These are phyloP conservation scores for Antitrichia curtipendula DNA, from an alignment of 225 moss, liverwort and hornwort species.

Conservation along the genomic window DNA sequence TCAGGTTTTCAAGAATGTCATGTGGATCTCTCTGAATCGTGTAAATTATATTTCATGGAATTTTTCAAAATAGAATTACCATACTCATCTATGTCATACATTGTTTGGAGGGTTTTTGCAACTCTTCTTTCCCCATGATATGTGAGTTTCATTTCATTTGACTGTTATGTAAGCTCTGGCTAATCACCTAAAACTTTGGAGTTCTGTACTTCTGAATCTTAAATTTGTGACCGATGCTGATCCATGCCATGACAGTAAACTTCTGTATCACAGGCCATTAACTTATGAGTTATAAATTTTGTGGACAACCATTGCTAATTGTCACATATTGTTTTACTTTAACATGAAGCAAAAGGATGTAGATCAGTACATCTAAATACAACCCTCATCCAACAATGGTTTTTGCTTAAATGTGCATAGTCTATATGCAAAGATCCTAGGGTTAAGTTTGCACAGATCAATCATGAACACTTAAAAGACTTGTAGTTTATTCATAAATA, in stretches of 20 bases:
- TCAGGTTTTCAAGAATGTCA: not conserved
- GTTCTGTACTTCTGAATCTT: not conserved
- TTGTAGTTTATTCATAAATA: too few relatives aligned
- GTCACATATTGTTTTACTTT: not conserved
- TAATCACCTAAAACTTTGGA: not conserved
- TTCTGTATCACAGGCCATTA: not conserved
- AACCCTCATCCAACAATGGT: not conserved
- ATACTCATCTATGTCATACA: not conserved
- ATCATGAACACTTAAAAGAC: too few relatives aligned
- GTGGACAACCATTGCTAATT: not conserved
- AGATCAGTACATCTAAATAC: too few relatives aligned
- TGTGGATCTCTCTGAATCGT: not conserved
- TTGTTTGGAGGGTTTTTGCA: not conserved
- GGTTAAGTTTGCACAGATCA: not conserved
- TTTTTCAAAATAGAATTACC: not conserved
- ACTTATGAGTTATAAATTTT: too few relatives aligned
- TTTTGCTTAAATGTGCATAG: too few relatives aligned
- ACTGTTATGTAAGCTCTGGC: not conserved
- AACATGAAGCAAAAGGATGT: not conserved
- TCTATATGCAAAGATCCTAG: not conserved
- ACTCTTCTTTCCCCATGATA: not conserved
- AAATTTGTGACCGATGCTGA: not conserved
- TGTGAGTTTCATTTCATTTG: not conserved
- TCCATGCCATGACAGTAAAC: not conserved
- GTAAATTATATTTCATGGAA: not conserved